Base-by-base conservation (phyloP, 208 protist species). In the Spongospora subterranea region DNA sequence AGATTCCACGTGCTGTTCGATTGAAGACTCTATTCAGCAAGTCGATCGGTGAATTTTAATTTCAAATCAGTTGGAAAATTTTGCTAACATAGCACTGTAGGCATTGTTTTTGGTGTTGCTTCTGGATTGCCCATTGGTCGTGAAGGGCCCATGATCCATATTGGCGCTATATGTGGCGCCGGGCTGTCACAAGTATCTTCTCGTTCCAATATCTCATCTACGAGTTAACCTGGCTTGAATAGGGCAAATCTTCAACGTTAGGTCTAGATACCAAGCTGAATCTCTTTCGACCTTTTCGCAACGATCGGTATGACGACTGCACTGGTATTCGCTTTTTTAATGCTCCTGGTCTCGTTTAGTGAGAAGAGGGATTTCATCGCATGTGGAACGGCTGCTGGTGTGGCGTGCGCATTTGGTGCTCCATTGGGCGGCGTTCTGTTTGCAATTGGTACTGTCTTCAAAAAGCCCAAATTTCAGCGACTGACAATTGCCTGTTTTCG, bases 301-400 rank as follows among this genome's bases (percentile, higher is more conserved):
- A 82, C 35, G 71, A 82, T 35, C 6, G 71, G 71, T 82, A 82
- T 40, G n/a, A 17, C 17, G 17, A 32, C 54, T 65, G 54, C 54
- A n/a, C n/a, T n/a, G n/a, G n/a, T n/a, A 60, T 60, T 60, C 50
- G 50, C 24, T 60, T 6, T 60, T 60, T 60, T 60, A 60, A 6
- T 60, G 50, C 6, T 60, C 50, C 24, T 6, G 24, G 24, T 24
- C 50, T 60, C 24, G 6, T 24, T 60, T 45, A 82, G 71, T 20
- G 71, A 82, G 40, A 82, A 82, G n/a, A 6, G 71, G 11, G 71
- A 82, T 82, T 82, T 82, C 71, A 82, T 82, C 40, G 71, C 71
- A 6, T 82, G 71, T 82, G 71, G 71, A 43, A 43, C 71, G n/a
- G 6, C 71, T 6, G 71, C 71, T 40, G 71, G 71, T 39, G 71